Evolutionary conservation across 768 basidiomycete genomes (phyloP).

Genomic region (Serpula lacrymans): DNA sequence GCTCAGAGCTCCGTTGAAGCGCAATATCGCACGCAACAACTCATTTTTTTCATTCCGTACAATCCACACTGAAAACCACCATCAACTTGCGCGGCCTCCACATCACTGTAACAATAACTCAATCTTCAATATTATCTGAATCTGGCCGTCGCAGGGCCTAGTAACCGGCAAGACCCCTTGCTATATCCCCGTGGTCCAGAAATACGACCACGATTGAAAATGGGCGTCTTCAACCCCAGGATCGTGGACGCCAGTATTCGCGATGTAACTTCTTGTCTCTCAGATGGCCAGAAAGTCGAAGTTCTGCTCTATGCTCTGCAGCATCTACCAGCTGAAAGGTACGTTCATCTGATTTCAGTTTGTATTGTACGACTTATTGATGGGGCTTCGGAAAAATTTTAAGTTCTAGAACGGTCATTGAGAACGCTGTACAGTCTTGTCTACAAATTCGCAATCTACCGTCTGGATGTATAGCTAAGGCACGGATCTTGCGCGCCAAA

Average conservation of each 20-base stretch:
- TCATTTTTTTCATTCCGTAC: no score
- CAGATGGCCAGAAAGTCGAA: slow-evolving; percentile 66
- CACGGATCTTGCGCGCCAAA: slow-evolving; percentile 65
- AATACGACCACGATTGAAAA: no score
- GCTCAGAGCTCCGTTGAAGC: no score
- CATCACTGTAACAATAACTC: no score
- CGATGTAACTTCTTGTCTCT: slow-evolving; percentile 55
- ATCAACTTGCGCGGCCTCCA: no score
- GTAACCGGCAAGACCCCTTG: no score
- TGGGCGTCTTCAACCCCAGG: slow-evolving; percentile 72
- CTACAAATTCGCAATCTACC: slow-evolving; percentile 54
- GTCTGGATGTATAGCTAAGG: slow-evolving; percentile 50
- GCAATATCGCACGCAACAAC: no score
- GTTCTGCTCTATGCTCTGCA: slow-evolving; percentile 79
- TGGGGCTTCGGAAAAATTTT: slow-evolving; percentile 6
- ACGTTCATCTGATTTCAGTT: slow-evolving; percentile 17
- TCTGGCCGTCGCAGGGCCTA: no score
- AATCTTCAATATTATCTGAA: no score
- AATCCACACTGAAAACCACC: no score
- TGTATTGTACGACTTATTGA: slow-evolving; percentile 6
- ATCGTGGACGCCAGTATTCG: slow-evolving; percentile 76
- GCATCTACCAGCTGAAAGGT: slow-evolving; percentile 72
- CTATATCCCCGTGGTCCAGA: no score
- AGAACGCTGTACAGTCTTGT: slow-evolving; percentile 73
- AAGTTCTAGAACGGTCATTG: slow-evolving; percentile 59